Base-by-base conservation (phyloP, 2,329 filamentous ascomycete genomes). In the Epicoccum sorghinum region DNA sequence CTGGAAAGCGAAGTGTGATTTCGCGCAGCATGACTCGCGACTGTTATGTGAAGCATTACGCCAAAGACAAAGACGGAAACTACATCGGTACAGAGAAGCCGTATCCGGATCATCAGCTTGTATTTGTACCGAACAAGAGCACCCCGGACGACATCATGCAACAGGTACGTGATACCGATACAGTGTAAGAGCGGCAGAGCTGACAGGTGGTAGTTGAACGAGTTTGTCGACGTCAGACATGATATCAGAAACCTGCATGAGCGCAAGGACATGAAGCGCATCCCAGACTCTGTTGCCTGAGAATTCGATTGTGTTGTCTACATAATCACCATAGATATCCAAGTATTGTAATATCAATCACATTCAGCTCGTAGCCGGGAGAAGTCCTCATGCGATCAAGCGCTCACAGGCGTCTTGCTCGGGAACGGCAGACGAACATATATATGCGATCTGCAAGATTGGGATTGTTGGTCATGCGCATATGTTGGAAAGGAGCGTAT, bases 11-110 rank as follows among this genome's bases (percentile, higher is more conserved):
- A 13, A 47, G 38, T 13, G 43, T 56, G 18, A 56, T 51, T 13
- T 39, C 47, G 22, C 47, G 53, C 37, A 51, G 47, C 12, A 52
- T 56, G 53, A 56, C 41, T 7, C 53, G 53, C 38, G 53, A 56
- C 32, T 51, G 47, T 38, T 44, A 56, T 24, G 30, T 56, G 33
- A 56, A 56, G 27, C 47, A 56, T 14, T 56, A 52, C 24, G 53
- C 47, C 12, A 56, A 52, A 41, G 47, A 56, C 12, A 47, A 47
- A 22, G 47, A 56, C n/a, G 53, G 53, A 7, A 48, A 41, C 4
- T 56, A 47, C 35, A 50, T 56, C 14, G 47, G 53, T 4, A 56
- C 53, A 13, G 53, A 51, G 43, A 47, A 30, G 24, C 53, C 53
- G 6, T 51, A 47, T 24, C 35, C 53, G 14, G 53, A 56, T n/a